Evolutionary conservation across 2,329 filamentous ascomycete genomes (phyloP), one percentile per base, ranked within the genome.

Genomic region (Cladorrhinum sp.): DNA sequence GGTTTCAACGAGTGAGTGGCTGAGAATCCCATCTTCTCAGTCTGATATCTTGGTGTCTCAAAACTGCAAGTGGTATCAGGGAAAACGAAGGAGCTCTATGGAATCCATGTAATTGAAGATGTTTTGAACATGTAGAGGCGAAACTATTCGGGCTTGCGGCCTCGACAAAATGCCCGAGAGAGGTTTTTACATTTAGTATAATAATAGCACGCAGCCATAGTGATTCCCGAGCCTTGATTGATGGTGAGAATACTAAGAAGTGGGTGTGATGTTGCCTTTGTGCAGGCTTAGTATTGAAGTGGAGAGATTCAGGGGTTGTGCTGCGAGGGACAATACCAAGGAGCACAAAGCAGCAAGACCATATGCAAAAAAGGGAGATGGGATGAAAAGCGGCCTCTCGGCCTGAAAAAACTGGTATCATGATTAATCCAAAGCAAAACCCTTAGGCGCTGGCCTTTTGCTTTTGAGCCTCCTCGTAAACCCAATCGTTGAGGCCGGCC

Each of bases 401-500:
- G 42, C 16, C 42, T 9, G 33, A 12, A 46, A 46, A 46, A 46
- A 16, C 36, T 46, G 54, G 49, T 49, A 21, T 39, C 49, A 57
- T 20, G 30, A 23, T 51, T 21, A 49, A 55, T 9, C 39, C 14
- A 20, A 49, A 60, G 23, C 14, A 50, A 20, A 10, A 5, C 63
- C 26, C 50, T 30, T 50, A 65, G 54, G 61, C 55, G 54, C 60
- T 64, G 67, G 76, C 74, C 74, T 83, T 83, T 68, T 84, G 79
- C 59, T 82, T 81, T 70, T 94, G 86, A 1, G 88, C 85, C 74
- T 91, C 83, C 77, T 98, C 93, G 75, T 94, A 95, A 65, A 99
- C 86, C 95, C 95, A 99, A 76, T 99, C 95, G 72, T 99, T 99
- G 61, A 98, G 78, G 26, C 94, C 94, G 58, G 85, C 84, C 63